Evolutionary conservation across 257 asterid genomes (phyloP), one percentile per base, ranked within the genome.

Genomic region (Osmanthus fragrans): DNA sequence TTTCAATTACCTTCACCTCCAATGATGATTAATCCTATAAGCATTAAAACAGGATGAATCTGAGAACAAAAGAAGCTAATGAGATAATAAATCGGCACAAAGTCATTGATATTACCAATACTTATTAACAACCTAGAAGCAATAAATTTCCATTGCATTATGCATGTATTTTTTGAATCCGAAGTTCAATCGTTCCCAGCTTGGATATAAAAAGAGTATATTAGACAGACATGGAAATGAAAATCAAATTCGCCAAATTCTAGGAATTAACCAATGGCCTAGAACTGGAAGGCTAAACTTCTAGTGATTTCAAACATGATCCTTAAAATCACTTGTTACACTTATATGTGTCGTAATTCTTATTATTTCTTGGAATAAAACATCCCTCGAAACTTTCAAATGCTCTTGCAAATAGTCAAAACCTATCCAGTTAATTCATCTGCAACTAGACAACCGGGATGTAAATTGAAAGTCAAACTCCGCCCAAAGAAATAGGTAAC

Each of bases 41-140:
- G 89, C 97, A 96, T 92, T 87, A 96, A 83, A 21, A 96, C 96
- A 36, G 99, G 98, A 82, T 96, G 99, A 77, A 90, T 86, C 99
- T 96, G 94, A 66, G 81, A 54, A 32, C 69, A 83, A 27, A 82
- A 80, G 25, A 72, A 74, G 16, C 5, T 27, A 74, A 47, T n/a
- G 51, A 80, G 71, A 65, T 36, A 76, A 77, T 76, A 83, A 75
- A 79, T 29, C 73, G 49, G 64, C 71, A 21, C 33, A 13, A 71
- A 39, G 56, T 10, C 15, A 58, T 21, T 56, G 63, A 70, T 0
- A 25, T 63, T 63, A 11, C 32, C 34, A 5, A 63, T n/a, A 58
- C 30, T 56, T 58, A 58, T 25, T 7, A 63, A 63, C 16, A 23
- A 25, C 68, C 1, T 27, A 10, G 34, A 63, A 25, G 5, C 19